These are phyloP conservation scores for Axilococcus clingmanii DNA, from an alignment of 139 green algal genomes.

Conservation along the genomic window DNA sequence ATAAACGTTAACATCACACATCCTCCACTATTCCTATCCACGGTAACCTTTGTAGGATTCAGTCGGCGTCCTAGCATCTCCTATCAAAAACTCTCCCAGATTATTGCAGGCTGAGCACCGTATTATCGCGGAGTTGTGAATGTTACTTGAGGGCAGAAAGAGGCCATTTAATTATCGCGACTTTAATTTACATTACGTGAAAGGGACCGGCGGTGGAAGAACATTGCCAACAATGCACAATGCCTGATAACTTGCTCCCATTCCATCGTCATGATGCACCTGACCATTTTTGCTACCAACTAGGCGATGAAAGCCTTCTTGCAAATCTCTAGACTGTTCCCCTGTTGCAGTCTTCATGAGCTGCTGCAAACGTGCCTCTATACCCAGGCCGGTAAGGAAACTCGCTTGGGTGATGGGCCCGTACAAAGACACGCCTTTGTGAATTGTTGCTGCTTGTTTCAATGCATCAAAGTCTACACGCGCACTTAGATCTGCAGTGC, in stretches of 20 bases:
- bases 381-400: conserved; percentile 66
- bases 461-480: conserved; percentile 88
- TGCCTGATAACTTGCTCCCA: conserved; percentile 46
- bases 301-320: conserved; percentile 18
- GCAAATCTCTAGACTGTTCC: conserved; percentile 23
- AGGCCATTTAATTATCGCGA: too few relatives aligned
- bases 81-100: too few relatives aligned
- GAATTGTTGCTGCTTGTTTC: background rate
- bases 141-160: too few relatives aligned
- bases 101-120: too few relatives aligned
- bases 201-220: too few relatives aligned
- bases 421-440: conserved; percentile 11
- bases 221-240: conserved; percentile 30
- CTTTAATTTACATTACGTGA: too few relatives aligned
- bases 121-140: too few relatives aligned
- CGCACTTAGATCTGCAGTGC: conserved; percentile 74
- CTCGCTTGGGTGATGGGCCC: conserved; percentile 63
- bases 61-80: too few relatives aligned
- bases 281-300: conserved; percentile 6
- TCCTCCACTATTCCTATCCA: too few relatives aligned
- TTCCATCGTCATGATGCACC: conserved; percentile 16
- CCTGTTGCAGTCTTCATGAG: conserved; percentile 10
- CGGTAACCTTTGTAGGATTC: too few relatives aligned
- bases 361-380: conserved; percentile 48
- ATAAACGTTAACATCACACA: too few relatives aligned